Conservation (phyloP, 495 filamentous ascomycete genomes). For the Astrocystis sublimbata region DNA sequence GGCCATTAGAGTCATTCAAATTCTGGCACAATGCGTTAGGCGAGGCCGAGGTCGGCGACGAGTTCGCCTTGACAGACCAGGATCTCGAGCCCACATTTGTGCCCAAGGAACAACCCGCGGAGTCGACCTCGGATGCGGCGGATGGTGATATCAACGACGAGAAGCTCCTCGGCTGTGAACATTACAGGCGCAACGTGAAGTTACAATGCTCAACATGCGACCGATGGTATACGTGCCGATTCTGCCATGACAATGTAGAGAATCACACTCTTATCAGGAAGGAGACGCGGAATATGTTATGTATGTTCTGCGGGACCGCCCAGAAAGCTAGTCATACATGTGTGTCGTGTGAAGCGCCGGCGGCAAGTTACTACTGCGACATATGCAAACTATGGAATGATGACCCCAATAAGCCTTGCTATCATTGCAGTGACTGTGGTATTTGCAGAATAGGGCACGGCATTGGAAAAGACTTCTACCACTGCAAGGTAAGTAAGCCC, state of each 20-base stretch:
- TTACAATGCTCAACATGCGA: slow-evolving; percentile 87
- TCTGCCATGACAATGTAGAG: slow-evolving; percentile 89
- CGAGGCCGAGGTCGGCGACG: slow-evolving; percentile 40
- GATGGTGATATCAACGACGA: slow-evolving; percentile 49
- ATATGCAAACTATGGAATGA: slow-evolving; percentile 98
- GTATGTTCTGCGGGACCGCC: slow-evolving; percentile 89
- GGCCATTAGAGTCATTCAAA: slow-evolving; percentile 37
- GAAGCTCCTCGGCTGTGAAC: slow-evolving; percentile 72
- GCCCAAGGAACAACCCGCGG: slow-evolving; percentile 31
- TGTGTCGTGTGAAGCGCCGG: slow-evolving; percentile 68
- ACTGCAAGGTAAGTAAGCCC: slow-evolving; percentile 77
- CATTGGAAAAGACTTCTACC: slow-evolving; percentile 92
- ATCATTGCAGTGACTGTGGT: slow-evolving; percentile 95
- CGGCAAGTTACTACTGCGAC: slow-evolving; percentile 91
- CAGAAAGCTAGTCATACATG: slow-evolving; percentile 82
- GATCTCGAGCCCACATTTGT: slow-evolving; percentile 74
- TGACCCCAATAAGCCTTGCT: slow-evolving; percentile 85
- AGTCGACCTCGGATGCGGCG: slow-evolving; percentile 29
- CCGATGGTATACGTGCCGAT: slow-evolving; percentile 91
- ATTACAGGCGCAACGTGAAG: slow-evolving; percentile 96
- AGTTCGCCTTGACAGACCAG: slow-evolving; percentile 67
- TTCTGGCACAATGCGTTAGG: slow-evolving; percentile 42
- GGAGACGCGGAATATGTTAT: slow-evolving; percentile 93
- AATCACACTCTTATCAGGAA: slow-evolving; percentile 78
- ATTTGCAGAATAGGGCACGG: slow-evolving; percentile 91